phyloP scores from a whole-genome alignment of 1,284 basidiomycete genomes.

The Chalciporus sp. region DNA sequence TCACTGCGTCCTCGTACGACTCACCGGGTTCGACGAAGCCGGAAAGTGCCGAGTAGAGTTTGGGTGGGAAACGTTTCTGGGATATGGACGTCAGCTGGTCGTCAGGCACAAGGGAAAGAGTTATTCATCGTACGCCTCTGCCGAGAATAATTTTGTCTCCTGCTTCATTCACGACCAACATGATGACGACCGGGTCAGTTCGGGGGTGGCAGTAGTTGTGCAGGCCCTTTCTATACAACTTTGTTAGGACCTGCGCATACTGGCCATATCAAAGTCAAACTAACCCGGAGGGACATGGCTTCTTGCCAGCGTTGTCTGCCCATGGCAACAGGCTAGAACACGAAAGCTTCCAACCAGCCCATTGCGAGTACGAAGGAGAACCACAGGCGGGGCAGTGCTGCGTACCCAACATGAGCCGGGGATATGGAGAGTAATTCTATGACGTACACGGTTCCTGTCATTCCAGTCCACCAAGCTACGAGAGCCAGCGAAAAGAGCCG shows the following conservation, averaged over 20 bases:
- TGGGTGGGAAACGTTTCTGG: slow-evolving; percentile 68
- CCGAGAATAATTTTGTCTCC: slow-evolving; percentile 87
- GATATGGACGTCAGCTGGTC: neutral
- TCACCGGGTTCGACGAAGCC: slow-evolving; percentile 96
- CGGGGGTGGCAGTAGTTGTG: slow-evolving; percentile 90
- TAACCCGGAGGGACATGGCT: slow-evolving; percentile 71
- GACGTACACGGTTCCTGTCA: slow-evolving; percentile 70
- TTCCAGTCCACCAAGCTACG: slow-evolving; percentile 91
- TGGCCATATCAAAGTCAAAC: slow-evolving; percentile 24
- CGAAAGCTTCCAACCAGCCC: slow-evolving; percentile 94
- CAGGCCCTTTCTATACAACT: slow-evolving; percentile 66
- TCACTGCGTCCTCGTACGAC: slow-evolving; percentile 92
- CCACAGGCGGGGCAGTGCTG: slow-evolving; percentile 92
- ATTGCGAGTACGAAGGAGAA: slow-evolving; percentile 79
- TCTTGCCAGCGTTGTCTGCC: slow-evolving; percentile 59
- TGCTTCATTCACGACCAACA: slow-evolving; percentile 80
- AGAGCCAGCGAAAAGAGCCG: slow-evolving; percentile 74
- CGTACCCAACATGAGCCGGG: slow-evolving; percentile 5
- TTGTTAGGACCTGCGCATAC: slow-evolving; percentile 14
- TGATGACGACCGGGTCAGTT: slow-evolving; percentile 91
- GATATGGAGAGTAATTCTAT: neutral
- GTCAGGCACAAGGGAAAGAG: neutral
- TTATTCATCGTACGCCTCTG: slow-evolving; percentile 61
- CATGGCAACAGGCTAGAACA: slow-evolving; percentile 78
- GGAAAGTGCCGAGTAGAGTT: slow-evolving; percentile 86